A percentile compares a stretch with the other conserved stretches of the same genome.
phyloP scores from a whole-genome alignment of 177 flowering plant genomes.

The Telopea speciosissima region DNA sequence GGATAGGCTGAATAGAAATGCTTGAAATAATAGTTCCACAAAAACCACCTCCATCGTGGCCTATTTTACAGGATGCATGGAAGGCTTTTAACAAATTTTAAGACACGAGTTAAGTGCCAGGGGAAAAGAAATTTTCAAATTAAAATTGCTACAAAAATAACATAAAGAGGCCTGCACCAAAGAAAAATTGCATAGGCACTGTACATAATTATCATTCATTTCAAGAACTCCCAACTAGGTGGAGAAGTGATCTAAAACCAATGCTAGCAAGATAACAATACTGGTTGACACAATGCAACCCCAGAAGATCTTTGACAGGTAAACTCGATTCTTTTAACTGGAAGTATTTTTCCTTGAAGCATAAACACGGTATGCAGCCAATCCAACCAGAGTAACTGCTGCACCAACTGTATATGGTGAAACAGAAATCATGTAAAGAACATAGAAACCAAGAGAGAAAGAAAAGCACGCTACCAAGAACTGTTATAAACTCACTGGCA shows the following conservation, averaged over 20 bases:
- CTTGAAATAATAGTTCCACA: no score
- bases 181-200: slow-evolving; percentile 8
- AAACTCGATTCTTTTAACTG: slow-evolving; percentile 18
- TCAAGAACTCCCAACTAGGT: not conserved
- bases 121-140: no score
- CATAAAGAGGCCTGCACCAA: not conserved
- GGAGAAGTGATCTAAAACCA: not conserved
- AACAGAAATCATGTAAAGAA: not conserved
- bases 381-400: slow-evolving; percentile 69
- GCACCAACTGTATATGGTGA: slow-evolving; percentile 66
- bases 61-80: not conserved
- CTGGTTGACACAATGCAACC: not conserved
- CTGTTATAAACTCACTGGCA: no score
- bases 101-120: not conserved
- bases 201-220: slow-evolving; percentile 10
- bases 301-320: not conserved
- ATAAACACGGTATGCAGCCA: slow-evolving; percentile 87
- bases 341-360: slow-evolving; percentile 66
- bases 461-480: no score
- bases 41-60: no score
- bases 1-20: no score
- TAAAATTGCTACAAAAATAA: not conserved
- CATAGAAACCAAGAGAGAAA: not conserved
- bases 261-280: not conserved
- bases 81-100: not conserved